Base-by-base conservation (phyloP, 148 eudicot genomes). In the Silene conica region DNA sequence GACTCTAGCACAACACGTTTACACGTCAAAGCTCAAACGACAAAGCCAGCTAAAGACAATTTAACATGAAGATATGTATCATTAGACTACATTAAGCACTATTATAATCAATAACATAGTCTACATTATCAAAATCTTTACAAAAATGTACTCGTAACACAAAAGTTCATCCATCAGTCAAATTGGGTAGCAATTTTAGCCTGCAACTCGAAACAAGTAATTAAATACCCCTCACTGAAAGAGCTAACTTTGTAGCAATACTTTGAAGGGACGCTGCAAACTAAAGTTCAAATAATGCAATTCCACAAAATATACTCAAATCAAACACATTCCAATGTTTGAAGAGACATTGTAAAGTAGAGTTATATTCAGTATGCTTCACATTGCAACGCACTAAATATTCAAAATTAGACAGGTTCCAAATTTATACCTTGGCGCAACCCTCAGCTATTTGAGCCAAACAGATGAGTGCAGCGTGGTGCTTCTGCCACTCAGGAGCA, bases 361-460 rank as follows among this genome's bases (percentile, higher is more conserved):
- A 25, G 67, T 63, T 63, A 21, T 8, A 59, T 59, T 0, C 14
- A 43, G 5, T 38, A 19, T 14, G 2, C 2, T 67, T 67, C 26
- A 66, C 26, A 72, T 14, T 43, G 43, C 43, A 38, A 38, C n/a
- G 60, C 2, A 73, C 9, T 25, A n/a, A 41, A 52, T 38, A 15
- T 22, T 22, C 1, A 23, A 50, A 25, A 13, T 1, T 3, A 15
- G 6, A 65, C n/a, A n/a, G 9, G 18, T 8, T 61, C 48, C 45
- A n/a, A 74, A 25, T 46, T 3, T 46, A 60, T 68, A 82, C 82
- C 85, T 82, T 82, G 1, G 83, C 70, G 76, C 84, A 84, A 5
- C 85, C 84, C 74, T 83, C 86, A 6, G 86, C 83, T 41, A 82
- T 77, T 66, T 82, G 83, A 0, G 83, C 83, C 68, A 84, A 55